Percentiles rank a stretch among this genome's conserved stretches.
phyloP scores from a whole-genome alignment of 192 early-diverging fungal genomes.

The Coemansia umbellata region DNA sequence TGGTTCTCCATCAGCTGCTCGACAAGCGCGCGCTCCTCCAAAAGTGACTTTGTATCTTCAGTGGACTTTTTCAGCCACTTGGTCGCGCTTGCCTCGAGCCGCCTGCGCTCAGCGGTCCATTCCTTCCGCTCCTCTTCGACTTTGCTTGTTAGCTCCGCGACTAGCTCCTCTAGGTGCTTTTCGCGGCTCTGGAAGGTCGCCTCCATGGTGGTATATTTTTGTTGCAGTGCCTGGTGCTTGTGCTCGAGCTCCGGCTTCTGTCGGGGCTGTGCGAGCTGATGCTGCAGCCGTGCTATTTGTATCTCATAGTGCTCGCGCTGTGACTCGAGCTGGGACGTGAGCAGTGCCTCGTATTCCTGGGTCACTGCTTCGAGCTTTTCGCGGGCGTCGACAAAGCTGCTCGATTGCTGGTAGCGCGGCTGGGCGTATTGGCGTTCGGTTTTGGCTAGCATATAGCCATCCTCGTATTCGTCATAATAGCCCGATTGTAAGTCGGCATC shows the following conservation, averaged over 20 bases:
- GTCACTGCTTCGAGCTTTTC: slow-evolving; percentile 75
- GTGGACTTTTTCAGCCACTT: slow-evolving; percentile 56
- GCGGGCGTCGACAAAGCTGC: slow-evolving; percentile 39
- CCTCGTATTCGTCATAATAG: too few species aligned
- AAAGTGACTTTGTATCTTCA: slow-evolving; percentile 72
- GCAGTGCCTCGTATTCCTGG: slow-evolving; percentile 76
- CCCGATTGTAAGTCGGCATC: too few species aligned
- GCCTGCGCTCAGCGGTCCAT: slow-evolving; percentile 32
- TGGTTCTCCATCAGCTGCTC: slow-evolving; percentile 64
- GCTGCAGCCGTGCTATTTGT: slow-evolving; percentile 53
- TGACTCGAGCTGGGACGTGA: slow-evolving; percentile 82
- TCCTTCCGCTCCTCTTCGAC: slow-evolving; percentile 53
- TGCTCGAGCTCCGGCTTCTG: slow-evolving; percentile 32
- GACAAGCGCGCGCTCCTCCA: slow-evolving; percentile 38
- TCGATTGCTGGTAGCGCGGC: too few species aligned
- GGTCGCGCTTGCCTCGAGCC: slow-evolving; percentile 55
- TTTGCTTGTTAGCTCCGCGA: background rate
- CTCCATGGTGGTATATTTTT: slow-evolving; percentile 8
- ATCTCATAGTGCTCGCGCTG: slow-evolving; percentile 84
- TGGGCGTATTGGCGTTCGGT: too few species aligned
- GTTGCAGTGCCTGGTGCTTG: slow-evolving; percentile 1
- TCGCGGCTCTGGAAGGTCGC: slow-evolving; percentile 33
- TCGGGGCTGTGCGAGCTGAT: slow-evolving; percentile 58
- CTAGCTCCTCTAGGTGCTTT: slow-evolving; percentile 27
- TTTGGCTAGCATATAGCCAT: too few species aligned